These are phyloP conservation scores for Pichia sp. DNA, from an alignment of 1,139 yeast genomes.

Conservation along the genomic window DNA sequence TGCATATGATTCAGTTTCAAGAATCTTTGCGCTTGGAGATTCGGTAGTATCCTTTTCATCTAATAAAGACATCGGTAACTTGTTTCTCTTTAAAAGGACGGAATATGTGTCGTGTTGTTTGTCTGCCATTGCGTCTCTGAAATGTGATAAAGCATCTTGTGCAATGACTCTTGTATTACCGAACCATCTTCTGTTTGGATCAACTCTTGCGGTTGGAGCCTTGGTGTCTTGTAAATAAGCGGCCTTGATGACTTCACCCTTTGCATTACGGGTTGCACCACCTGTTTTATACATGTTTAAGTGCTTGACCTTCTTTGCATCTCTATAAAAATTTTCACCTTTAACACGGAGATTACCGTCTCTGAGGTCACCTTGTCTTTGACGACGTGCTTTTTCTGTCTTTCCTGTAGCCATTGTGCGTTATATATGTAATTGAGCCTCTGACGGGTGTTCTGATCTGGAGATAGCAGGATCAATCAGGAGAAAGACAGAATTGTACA, in stretches of 20 bases:
- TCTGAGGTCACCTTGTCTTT: constrained; percentile 75
- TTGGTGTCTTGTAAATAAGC: constrained; percentile 89
- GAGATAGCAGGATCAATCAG: background rate
- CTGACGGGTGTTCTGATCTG: background rate
- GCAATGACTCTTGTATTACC: constrained; percentile 97
- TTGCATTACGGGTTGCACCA: constrained; percentile 79
- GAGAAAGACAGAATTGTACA: too few species aligned
- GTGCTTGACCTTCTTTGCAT: constrained; percentile 89
- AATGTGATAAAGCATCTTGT: constrained; percentile 92
- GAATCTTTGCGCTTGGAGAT: constrained; percentile 73
- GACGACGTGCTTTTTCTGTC: constrained; percentile 86
- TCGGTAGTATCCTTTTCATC: constrained; percentile 72
- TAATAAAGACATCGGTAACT: constrained; percentile 91
- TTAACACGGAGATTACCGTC: constrained; percentile 93
- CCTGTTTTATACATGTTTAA: constrained; percentile 94
- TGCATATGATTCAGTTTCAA: constrained; percentile 85
- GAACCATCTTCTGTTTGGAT: constrained; percentile 97
- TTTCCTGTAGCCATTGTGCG: constrained; percentile 85
- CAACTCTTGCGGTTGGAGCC: constrained; percentile 89
- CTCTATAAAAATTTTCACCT: constrained; percentile 96
- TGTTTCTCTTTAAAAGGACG: constrained; percentile 83
- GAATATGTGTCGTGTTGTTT: constrained; percentile 85
- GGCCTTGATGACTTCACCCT: constrained; percentile 84
- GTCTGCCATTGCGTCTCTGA: constrained; percentile 92
- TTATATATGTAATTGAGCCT: background rate